Percentiles rank a stretch among this genome's conserved stretches.
These are phyloP conservation scores for Hyaloscypha hepaticicola DNA, from an alignment of 495 filamentous ascomycete genomes.

Conservation along the genomic window DNA sequence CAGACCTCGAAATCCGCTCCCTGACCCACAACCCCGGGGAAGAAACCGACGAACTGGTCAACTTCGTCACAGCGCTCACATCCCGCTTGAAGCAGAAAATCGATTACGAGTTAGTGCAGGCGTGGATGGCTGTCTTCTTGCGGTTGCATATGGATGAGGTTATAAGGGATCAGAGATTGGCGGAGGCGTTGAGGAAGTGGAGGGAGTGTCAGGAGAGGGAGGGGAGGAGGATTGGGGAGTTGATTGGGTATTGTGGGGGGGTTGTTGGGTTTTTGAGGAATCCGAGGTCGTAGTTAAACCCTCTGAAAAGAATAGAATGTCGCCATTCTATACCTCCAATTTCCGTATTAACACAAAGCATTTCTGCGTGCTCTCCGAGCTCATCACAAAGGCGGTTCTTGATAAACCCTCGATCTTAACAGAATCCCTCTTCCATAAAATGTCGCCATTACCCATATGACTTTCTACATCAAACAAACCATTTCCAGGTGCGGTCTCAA, in stretches of 20 bases:
- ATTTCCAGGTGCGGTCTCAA: too few species aligned
- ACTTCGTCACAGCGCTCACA: conserved; percentile 77
- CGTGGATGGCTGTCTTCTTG: conserved; percentile 94
- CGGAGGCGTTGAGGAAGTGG: conserved; percentile 61
- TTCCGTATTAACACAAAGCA: too few species aligned
- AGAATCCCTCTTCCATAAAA: too few species aligned
- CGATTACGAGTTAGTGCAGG: conserved; percentile 92
- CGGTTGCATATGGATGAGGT: conserved; percentile 68
- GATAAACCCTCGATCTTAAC: too few species aligned
- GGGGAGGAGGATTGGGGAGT: conserved; percentile 62
- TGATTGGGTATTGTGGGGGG: conserved; percentile 85
- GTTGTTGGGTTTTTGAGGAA: conserved; percentile 87
- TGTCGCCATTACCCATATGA: too few species aligned
- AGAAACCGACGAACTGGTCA: conserved; percentile 53
- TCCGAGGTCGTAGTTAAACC: conserved; percentile 33
- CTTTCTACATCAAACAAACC: too few species aligned
- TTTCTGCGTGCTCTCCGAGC: too few species aligned
- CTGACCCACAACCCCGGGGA: conserved; percentile 55
- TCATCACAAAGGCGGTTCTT: too few species aligned
- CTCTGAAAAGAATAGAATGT: neutral
- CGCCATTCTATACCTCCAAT: too few species aligned
- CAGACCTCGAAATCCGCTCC: conserved; percentile 86
- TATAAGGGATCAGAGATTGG: conserved; percentile 39
- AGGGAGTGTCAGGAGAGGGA: conserved; percentile 64
- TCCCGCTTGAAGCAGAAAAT: conserved; percentile 58